Evolutionary conservation across 257 asterid genomes (phyloP).

Genomic region (Phtheirospermum japonicum): DNA sequence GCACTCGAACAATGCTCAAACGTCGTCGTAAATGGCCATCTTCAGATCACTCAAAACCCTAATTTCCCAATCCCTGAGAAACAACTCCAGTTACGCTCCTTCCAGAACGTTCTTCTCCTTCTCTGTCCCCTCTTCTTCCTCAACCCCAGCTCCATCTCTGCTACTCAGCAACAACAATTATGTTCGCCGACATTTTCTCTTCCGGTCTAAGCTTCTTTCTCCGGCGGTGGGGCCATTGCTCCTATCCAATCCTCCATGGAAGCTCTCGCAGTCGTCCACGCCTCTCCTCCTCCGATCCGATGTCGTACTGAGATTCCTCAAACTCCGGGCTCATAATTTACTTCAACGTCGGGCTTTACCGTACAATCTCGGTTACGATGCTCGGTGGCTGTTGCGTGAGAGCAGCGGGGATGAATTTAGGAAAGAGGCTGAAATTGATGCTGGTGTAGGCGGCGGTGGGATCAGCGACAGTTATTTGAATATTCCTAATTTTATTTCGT

Average conservation of each 20-base stretch:
- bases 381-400: conserved; percentile 30
- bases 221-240: conserved; percentile 66
- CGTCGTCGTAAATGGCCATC: conserved; percentile 58
- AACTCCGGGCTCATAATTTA: conserved; percentile 42
- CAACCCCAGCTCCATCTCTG: conserved; percentile 30
- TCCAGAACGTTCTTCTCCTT: conserved; percentile 47
- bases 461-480: conserved; percentile 56
- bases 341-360: conserved; percentile 37
- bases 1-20: conserved; percentile 31
- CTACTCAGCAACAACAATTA: conserved; percentile 29
- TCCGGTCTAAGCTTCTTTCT: conserved; percentile 44
- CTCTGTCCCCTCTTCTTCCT: conserved; percentile 33
- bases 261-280: conserved; percentile 82
- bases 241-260: conserved; percentile 83
- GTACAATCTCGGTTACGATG: conserved; percentile 32
- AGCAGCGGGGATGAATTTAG: conserved; percentile 18
- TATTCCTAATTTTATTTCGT: conserved; percentile 73
- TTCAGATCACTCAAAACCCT: conserved; percentile 68
- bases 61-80: conserved; percentile 41
- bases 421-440: conserved; percentile 30
- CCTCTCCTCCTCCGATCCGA: conserved; percentile 81
- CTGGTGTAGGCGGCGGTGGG: conserved; percentile 27
- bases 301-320: conserved; percentile 44
- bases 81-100: conserved; percentile 20
- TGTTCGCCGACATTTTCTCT: conserved; percentile 45